phyloP scores from a whole-genome alignment of 2,329 filamentous ascomycete genomes.

The Aureobasidium sp. region DNA sequence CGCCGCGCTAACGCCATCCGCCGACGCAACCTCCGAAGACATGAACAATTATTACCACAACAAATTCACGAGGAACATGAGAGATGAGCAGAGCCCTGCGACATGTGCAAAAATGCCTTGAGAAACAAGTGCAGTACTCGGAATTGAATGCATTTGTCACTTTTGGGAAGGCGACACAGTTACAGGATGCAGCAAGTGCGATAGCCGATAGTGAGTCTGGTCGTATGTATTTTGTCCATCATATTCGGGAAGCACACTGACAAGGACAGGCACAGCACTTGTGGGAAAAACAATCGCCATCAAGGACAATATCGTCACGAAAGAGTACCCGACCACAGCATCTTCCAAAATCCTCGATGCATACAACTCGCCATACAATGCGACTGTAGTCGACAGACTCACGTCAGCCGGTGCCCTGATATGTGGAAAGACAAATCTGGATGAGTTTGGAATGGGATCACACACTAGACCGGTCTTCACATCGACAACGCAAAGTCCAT shows the following conservation, averaged over 20 bases:
- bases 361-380: constrained; percentile 70
- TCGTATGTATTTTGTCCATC: neutral
- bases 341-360: constrained; percentile 62
- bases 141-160: constrained; percentile 12
- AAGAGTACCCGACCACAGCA: constrained; percentile 59
- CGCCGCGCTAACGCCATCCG: neutral
- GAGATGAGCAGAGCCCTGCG: constrained; percentile 3
- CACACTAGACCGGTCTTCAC: constrained; percentile 62
- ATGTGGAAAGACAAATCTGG: constrained; percentile 81
- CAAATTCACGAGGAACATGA: constrained; percentile 2
- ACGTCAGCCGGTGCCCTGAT: constrained; percentile 53
- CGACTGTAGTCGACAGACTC: constrained; percentile 69
- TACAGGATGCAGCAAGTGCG: neutral
- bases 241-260: neutral
- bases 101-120: constrained; percentile 7
- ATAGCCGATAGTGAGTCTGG: neutral
- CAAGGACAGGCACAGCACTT: constrained; percentile 12
- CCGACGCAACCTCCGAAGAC: neutral
- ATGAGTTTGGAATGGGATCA: constrained; percentile 94
- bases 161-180: neutral
- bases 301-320: constrained; percentile 45
- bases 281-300: constrained; percentile 34
- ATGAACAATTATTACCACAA: neutral
- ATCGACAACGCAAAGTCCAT: constrained; percentile 53
- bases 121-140: neutral